Evolutionary conservation across 257 asterid species (phyloP), one percentile per base, ranked within the genome.

Genomic region (Apocynum venetum): DNA sequence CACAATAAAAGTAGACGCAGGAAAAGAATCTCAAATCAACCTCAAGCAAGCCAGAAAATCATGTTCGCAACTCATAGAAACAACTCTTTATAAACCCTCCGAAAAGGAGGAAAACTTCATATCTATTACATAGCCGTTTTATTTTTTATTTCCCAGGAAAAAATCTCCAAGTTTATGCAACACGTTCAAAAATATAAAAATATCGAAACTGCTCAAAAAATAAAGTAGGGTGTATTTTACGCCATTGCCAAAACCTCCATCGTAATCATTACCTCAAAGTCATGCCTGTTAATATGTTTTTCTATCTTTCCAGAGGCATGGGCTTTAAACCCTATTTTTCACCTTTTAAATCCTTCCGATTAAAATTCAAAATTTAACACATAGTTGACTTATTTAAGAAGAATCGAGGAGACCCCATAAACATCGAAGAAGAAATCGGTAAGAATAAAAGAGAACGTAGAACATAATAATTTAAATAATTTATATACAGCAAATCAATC

Each of bases 301-400:
- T 48, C 2, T 72, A 15, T 20, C 31, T 73, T 35, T 60, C 0
- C 38, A 46, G 55, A 64, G n/a, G 13, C 31, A 46, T 43, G 38
- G 31, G 20, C 5, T 61, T 52, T 53, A 74, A 57, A 25, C 75
- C 79, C 71, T 49, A 67, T 1, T 56, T 17, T 63, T 17, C 76
- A 65, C 15, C 60, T 5, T 40, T 11, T 46, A 12, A 40, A 15
- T 48, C 43, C 7, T 48, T 47, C 46, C 3, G 44, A 65, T 46
- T 68, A 2, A n/a, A 59, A 43, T 31, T n/a, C 48, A 36, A 57
- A 52, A 65, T 6, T 25, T n/a, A 47, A 13, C 6, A n/a, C 12
- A 20, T 51, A 70, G 79, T 79, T 79, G 79, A 74, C 72, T 77
- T 59, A 25, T 56, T 59, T 44, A 71, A 64, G 40, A 70, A 47